Percentiles rank a stretch among this genome's conserved stretches.
Conservation (phyloP, 2,329 filamentous ascomycete genomes). For the Dactylella cylindrospora region DNA sequence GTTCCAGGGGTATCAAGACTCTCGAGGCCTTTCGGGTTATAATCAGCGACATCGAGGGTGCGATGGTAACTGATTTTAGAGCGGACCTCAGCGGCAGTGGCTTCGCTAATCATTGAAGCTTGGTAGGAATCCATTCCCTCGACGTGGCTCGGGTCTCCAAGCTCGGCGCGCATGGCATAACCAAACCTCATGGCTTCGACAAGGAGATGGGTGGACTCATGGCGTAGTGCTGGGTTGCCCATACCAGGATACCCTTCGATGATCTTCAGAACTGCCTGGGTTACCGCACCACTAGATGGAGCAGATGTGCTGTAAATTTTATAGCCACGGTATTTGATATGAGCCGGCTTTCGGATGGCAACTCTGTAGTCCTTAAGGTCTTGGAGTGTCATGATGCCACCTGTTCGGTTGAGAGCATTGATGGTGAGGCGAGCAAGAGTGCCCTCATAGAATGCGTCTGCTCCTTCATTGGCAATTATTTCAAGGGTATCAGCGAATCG, state of each 20-base stretch:
- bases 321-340: constrained; percentile 68
- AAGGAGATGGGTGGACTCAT: constrained; percentile 76
- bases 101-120: constrained; percentile 64
- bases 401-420: constrained; percentile 64
- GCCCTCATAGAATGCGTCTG: constrained; percentile 73
- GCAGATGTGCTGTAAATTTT: constrained; percentile 70
- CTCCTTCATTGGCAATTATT: constrained; percentile 70
- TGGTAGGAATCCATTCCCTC: constrained; percentile 65
- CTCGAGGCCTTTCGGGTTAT: constrained; percentile 69
- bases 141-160: constrained; percentile 81
- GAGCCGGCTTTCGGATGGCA: constrained; percentile 64
- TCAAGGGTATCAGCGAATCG: constrained; percentile 80
- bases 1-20: constrained; percentile 64
- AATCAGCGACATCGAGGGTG: constrained; percentile 72
- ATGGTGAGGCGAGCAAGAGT: constrained; percentile 74
- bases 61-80: constrained; percentile 68
- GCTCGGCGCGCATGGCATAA: constrained; percentile 73
- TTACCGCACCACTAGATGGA: constrained; percentile 76
- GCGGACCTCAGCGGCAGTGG: constrained; percentile 63
- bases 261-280: constrained; percentile 75
- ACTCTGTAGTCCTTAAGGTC: constrained; percentile 75
- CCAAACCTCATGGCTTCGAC: constrained; percentile 88
- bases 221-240: constrained; percentile 59
- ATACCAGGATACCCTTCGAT: constrained; percentile 72
- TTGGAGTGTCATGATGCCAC: constrained; percentile 81